Conservation (phyloP, 2,329 filamentous ascomycete genomes). For the Albifimbria verrucaria region DNA sequence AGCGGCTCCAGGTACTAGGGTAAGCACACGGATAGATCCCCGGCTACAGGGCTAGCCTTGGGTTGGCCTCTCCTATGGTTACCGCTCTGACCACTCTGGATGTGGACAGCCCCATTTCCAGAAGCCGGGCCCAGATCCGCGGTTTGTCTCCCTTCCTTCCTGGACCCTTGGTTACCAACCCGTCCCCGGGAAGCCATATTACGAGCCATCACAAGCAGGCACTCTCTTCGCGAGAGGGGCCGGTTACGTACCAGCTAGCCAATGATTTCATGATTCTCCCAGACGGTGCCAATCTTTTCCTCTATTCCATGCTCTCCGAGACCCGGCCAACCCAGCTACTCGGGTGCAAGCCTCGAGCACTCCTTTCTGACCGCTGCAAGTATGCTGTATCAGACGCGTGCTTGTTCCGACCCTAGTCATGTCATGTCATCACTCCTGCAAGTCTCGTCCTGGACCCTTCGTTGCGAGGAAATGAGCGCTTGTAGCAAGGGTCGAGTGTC, state of each 20-base stretch:
- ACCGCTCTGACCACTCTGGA: background rate
- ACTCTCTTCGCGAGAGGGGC: no score
- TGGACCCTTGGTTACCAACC: background rate
- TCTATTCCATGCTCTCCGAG: background rate
- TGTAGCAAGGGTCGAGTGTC: no score
- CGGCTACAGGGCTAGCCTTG: background rate
- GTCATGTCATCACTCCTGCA: no score
- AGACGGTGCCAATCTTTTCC: constrained; percentile 1
- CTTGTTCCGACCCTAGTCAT: no score
- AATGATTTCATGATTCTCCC: background rate
- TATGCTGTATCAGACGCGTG: no score
- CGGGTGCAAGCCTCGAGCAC: no score
- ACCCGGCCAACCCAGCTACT: no score
- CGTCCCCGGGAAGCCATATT: background rate
- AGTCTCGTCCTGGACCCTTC: no score
- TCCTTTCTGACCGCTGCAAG: no score
- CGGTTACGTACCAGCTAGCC: background rate
- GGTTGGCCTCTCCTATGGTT: no score
- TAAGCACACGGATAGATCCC: background rate
- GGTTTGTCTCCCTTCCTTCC: background rate
- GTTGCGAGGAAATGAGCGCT: no score
- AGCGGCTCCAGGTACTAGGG: background rate
- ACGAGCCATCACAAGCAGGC: no score
- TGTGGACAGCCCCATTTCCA: background rate
- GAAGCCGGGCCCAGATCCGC: background rate